Evolutionary conservation across 2,329 filamentous ascomycete species (phyloP), one percentile per base, ranked within the genome.

Genomic region (Trichoderma cornu-damae): DNA sequence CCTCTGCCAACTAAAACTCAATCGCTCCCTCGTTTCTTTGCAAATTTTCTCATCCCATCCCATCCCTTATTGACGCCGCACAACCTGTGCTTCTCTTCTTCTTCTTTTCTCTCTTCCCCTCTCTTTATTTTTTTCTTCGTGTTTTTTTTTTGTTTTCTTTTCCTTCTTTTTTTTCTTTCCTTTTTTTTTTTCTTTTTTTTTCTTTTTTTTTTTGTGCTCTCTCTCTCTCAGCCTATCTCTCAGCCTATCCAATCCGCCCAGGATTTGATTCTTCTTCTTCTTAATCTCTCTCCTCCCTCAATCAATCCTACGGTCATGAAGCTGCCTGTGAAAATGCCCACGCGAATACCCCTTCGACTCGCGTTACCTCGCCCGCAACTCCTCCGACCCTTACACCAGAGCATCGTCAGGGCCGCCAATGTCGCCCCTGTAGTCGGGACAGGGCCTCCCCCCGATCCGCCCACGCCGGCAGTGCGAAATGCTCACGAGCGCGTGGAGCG

Each of bases 391-490:
- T 62, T 77, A 59, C 72, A 72, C 61, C 65, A 68, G 49, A 68
- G 68, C 42, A 60, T 65, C 58, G 61, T 63, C 49, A 67, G 70
- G 56, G 63, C 73, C 20, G 79, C 79, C 48, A 73, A 76, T 61
- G 79, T 82, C 59, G 74, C 74, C 26, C 76, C 81, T 42, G 72
- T 82, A 61, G 75, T 81, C 61, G 79, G 79, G 60, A 75, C 79
- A 32, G 83, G 83, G 1, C 83, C 84, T 54, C 83, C 84, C 6
- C 83, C 84, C 3, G 73, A 76, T 57, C 73, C 82, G 1, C 83
- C 84, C 1, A 64, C 71, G 22, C 77, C 81, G 9, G 65, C 67
- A 34, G 70, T 71, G 35, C 72, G 69, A 60, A 70, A 72, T 52
- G 70, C 70, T 14, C 71, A 75, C 56, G 68, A 73, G 60, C 72